Evolutionary conservation across 164 flowering plant genomes (phyloP).

Genomic region (Chimonanthus praecox): DNA sequence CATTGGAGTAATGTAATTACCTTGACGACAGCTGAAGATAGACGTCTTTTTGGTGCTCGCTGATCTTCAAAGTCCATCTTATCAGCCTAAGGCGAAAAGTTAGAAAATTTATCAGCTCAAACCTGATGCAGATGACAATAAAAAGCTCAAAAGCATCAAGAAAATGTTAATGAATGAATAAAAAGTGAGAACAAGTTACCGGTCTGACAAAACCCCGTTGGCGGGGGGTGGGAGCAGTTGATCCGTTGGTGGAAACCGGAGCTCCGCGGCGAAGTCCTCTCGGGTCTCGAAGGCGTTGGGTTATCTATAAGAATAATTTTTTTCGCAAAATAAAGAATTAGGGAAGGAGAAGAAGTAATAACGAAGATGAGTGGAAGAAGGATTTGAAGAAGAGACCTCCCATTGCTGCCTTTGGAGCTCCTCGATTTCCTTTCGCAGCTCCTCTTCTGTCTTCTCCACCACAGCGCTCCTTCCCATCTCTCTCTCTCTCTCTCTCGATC

Average conservation of each 20-base stretch:
- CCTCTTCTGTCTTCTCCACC: constrained; percentile 76
- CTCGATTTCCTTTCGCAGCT: constrained; percentile 87
- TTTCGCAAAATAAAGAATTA: neutral
- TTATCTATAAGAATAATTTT: constrained; percentile 39
- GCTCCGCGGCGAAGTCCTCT: constrained; percentile 83
- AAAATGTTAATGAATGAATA: neutral
- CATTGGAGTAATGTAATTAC: constrained; percentile 22
- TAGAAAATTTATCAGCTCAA: neutral
- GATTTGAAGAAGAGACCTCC: constrained; percentile 45
- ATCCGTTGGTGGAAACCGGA: constrained; percentile 39
- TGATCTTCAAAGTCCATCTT: constrained; percentile 58
- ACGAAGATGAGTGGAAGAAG: neutral
- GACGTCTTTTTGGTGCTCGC: constrained; percentile 71
- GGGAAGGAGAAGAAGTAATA: neutral
- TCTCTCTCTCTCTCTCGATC: neutral
- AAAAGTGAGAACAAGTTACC: constrained; percentile 20
- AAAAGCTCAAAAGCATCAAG: neutral
- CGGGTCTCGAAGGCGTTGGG: constrained; percentile 89
- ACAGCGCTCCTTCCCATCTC: constrained; percentile 18
- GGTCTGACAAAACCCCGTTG: constrained; percentile 63
- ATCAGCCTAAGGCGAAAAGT: constrained; percentile 40
- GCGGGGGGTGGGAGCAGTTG: constrained; percentile 34
- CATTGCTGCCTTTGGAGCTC: constrained; percentile 88
- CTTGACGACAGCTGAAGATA: constrained; percentile 91
- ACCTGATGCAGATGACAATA: neutral